Evolutionary conservation across 2,329 filamentous ascomycete species (phyloP).

Genomic region (Talaromyces amestolkiae): DNA sequence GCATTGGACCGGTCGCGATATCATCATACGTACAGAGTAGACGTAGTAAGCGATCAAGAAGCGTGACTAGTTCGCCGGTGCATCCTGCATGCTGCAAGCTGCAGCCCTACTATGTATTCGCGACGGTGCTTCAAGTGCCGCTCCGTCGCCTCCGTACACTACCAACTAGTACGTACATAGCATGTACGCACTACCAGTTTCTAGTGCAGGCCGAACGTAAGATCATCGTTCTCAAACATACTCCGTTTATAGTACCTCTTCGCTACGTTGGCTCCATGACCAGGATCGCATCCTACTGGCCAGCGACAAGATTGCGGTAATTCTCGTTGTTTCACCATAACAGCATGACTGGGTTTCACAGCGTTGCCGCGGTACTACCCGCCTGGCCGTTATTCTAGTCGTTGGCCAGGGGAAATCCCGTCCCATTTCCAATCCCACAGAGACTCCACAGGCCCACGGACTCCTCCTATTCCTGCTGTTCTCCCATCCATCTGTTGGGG

Average conservation of each 20-base stretch:
- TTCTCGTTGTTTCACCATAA: conserved; percentile 3
- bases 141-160: not conserved
- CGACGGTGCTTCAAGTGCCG: not conserved
- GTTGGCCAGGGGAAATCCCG: conserved; percentile 4
- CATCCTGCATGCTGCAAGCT: conserved; percentile 13
- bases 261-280: not conserved
- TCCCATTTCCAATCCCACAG: not conserved
- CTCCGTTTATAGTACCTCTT: not conserved
- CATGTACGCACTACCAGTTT: not conserved
- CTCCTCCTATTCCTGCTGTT: not conserved
- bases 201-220: not conserved
- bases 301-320: not conserved
- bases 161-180: not conserved
- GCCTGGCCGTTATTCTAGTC: not conserved
- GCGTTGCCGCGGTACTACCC: conserved; percentile 16
- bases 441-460: not conserved
- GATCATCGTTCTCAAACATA: conserved; percentile 14
- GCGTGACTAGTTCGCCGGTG: not conserved
- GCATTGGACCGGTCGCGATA: not conserved
- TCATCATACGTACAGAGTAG: no score
- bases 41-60: not conserved
- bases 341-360: not conserved
- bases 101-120: conserved; percentile 13
- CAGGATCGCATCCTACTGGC: conserved; percentile 9
- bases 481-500: not conserved